Evolutionary conservation across 148 eudicot species (phyloP).

Genomic region (Camellia lanceoleosa): DNA sequence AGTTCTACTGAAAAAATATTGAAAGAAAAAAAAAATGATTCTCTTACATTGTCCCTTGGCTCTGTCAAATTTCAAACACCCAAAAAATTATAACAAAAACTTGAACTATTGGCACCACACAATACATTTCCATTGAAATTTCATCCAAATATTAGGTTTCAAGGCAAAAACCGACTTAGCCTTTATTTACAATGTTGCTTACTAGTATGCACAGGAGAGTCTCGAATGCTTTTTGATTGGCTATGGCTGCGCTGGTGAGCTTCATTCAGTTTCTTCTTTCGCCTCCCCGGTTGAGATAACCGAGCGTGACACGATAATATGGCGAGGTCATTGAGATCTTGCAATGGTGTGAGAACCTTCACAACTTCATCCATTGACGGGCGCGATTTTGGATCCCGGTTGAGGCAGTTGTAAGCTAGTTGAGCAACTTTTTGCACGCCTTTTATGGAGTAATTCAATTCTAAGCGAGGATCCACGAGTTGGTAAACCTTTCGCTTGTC

Average conservation of each 20-base stretch:
- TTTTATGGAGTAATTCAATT: slow-evolving; percentile 81
- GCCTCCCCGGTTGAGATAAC: slow-evolving; percentile 62
- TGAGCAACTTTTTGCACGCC: slow-evolving; percentile 84
- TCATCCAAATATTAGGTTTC: background rate
- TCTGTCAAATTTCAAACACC: slow-evolving; percentile 11
- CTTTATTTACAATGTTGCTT: slow-evolving; percentile 47
- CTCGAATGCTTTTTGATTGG: slow-evolving; percentile 50
- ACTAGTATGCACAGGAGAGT: slow-evolving; percentile 45
- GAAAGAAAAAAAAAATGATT: background rate
- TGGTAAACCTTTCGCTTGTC: slow-evolving; percentile 78
- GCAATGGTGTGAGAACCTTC: slow-evolving; percentile 62
- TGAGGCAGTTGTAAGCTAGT: slow-evolving; percentile 67
- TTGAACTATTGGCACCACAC: background rate
- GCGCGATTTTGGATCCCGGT: slow-evolving; percentile 76
- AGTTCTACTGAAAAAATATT: slow-evolving; percentile 7
- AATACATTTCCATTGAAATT: background rate
- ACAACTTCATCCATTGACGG: slow-evolving; percentile 90
- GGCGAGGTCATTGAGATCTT: slow-evolving; percentile 78
- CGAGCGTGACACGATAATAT: slow-evolving; percentile 64
- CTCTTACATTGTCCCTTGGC: slow-evolving; percentile 9
- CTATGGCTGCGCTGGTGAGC: slow-evolving; percentile 38
- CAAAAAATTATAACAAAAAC: background rate
- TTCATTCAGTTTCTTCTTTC: slow-evolving; percentile 64
- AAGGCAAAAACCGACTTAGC: background rate
- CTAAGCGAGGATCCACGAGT: slow-evolving; percentile 84